Evolutionary conservation across 2,329 filamentous ascomycete species (phyloP).

Genomic region (Fusarium abutilonis): DNA sequence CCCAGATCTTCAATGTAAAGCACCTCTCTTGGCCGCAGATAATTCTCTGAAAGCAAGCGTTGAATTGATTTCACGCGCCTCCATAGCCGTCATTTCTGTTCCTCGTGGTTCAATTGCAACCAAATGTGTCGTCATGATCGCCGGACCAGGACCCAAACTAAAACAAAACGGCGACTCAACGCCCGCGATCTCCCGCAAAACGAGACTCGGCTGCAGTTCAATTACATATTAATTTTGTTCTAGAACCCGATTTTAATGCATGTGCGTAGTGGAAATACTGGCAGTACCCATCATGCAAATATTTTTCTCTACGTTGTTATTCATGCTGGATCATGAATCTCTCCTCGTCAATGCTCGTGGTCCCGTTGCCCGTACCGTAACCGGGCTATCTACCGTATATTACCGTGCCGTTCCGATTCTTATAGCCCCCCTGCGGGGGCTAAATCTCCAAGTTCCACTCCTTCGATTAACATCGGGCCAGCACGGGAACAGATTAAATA

Average conservation of each 20-base stretch:
- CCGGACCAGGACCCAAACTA: conserved; percentile 18
- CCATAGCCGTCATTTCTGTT: conserved; percentile 6
- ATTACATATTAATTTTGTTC: conserved; percentile 20
- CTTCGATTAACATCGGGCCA: conserved; percentile 29
- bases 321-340: not conserved
- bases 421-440: conserved; percentile 5
- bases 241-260: conserved; percentile 10
- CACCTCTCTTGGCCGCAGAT: not conserved
- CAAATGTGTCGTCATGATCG: conserved; percentile 43
- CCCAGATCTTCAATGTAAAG: not conserved
- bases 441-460: conserved; percentile 5
- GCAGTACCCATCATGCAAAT: not conserved
- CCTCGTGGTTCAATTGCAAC: conserved; percentile 14
- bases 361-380: conserved; percentile 7
- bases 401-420: conserved; percentile 19
- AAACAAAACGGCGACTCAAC: conserved; percentile 15
- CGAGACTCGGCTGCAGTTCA: conserved; percentile 24
- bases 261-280: conserved; percentile 3
- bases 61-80: not conserved
- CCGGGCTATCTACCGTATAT: conserved; percentile 21
- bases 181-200: conserved; percentile 27
- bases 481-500: conserved; percentile 28
- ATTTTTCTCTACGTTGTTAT: conserved; percentile 3
- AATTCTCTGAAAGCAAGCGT: not conserved
- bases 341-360: not conserved